Conservation (phyloP, 495 filamentous ascomycete genomes). For the Elasticomyces elasticus region DNA sequence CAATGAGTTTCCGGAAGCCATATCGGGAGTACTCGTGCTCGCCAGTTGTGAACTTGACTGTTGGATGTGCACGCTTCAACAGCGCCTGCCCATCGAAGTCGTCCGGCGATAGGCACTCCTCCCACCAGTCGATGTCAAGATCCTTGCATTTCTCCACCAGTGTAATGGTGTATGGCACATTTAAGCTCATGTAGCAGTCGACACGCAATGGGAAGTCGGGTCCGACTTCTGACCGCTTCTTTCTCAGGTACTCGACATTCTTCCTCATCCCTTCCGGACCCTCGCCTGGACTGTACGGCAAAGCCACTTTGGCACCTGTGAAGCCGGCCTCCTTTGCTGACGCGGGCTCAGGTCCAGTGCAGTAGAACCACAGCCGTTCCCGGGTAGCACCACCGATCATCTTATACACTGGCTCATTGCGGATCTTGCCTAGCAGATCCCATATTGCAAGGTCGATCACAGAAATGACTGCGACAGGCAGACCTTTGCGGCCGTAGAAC, state of each 20-base stretch:
- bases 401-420: constrained; percentile 88
- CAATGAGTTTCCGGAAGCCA: constrained; percentile 87
- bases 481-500: constrained; percentile 90
- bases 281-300: constrained; percentile 81
- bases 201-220: constrained; percentile 88
- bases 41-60: constrained; percentile 87
- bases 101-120: constrained; percentile 82
- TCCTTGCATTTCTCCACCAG: constrained; percentile 69
- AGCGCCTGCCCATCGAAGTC: constrained; percentile 82
- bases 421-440: constrained; percentile 82
- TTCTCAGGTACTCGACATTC: constrained; percentile 77
- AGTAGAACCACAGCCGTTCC: constrained; percentile 78
- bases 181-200: constrained; percentile 93
- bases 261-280: constrained; percentile 70
- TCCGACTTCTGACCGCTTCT: constrained; percentile 74
- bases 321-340: constrained; percentile 76
- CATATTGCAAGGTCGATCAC: constrained; percentile 87
- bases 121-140: constrained; percentile 92
- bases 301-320: constrained; percentile 76
- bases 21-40: constrained; percentile 91
- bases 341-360: constrained; percentile 74
- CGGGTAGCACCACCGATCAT: constrained; percentile 81
- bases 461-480: constrained; percentile 81
- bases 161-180: constrained; percentile 84
- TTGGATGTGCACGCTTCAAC: constrained; percentile 80